Percentiles rank a stretch among this genome's conserved stretches.
Conservation (phyloP, 2,329 filamentous ascomycete genomes). For the Eurotiales sp. region DNA sequence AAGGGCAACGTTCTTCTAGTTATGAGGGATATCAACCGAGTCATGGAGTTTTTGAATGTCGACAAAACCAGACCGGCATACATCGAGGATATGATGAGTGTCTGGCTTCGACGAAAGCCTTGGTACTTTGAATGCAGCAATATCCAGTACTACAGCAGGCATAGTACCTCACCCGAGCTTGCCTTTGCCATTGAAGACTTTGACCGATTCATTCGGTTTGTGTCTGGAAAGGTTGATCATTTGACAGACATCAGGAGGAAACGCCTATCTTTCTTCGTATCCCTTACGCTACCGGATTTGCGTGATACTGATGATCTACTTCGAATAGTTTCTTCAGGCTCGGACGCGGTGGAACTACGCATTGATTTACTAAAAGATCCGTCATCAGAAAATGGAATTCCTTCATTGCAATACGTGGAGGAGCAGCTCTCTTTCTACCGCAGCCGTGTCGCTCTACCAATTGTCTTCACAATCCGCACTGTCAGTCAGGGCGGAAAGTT, state of each 20-base stretch:
- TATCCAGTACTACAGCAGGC: conserved; percentile 84
- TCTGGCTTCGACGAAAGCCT: conserved; percentile 82
- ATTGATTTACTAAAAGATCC: conserved; percentile 82
- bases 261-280: conserved; percentile 83
- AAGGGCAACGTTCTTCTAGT: conserved; percentile 85
- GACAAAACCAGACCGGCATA: conserved; percentile 93
- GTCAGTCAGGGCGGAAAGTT: conserved; percentile 83
- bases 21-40: conserved; percentile 79
- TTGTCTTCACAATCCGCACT: conserved; percentile 91
- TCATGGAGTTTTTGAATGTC: conserved; percentile 81
- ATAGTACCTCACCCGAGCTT: conserved; percentile 49
- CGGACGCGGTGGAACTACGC: conserved; percentile 90
- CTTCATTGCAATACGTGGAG: conserved; percentile 70
- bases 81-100: conserved; percentile 83
- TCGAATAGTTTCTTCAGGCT: conserved; percentile 71
- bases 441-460: conserved; percentile 66
- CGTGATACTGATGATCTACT: conserved; percentile 61
- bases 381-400: conserved; percentile 53
- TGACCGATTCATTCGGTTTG: conserved; percentile 64
- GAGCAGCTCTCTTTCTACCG: conserved; percentile 79
- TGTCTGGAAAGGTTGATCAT: conserved; percentile 58
- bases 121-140: conserved; percentile 95
- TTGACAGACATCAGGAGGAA: conserved; percentile 60
- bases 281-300: conserved; percentile 77
- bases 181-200: conserved; percentile 64